These are phyloP conservation scores for Tulasnella sp. DNA, from an alignment of 768 basidiomycete genomes.

Conservation along the genomic window DNA sequence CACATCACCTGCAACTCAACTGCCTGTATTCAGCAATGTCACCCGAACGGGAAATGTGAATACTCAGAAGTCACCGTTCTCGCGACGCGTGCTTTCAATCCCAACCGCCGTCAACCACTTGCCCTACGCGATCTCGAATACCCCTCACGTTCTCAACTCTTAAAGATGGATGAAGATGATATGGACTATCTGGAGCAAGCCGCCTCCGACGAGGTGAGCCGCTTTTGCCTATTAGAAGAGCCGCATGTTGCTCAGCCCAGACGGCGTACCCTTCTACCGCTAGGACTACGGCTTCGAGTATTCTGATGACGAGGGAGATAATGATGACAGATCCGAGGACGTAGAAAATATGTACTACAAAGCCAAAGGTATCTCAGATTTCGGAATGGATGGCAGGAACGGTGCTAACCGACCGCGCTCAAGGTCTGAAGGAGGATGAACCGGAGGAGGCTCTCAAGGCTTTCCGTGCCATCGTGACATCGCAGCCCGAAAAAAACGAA, in stretches of 20 bases:
- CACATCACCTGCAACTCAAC: background rate
- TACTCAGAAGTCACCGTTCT: background rate
- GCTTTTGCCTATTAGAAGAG: conserved; percentile 18
- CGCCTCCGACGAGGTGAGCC: conserved; percentile 67
- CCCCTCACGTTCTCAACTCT: background rate
- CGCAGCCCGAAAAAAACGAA: conserved; percentile 88
- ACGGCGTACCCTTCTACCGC: conserved; percentile 18
- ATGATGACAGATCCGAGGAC: conserved; percentile 70
- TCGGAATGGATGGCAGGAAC: background rate
- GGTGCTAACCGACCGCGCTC: background rate
- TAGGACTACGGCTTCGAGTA: conserved; percentile 94
- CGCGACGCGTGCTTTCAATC: background rate
- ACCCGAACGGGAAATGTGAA: background rate
- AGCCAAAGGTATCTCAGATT: conserved; percentile 66
- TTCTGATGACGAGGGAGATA: conserved; percentile 75
- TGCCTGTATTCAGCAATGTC: background rate
- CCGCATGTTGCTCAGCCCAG: background rate
- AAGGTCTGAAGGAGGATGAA: conserved; percentile 90
- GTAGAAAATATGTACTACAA: conserved; percentile 98
- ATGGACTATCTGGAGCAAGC: conserved; percentile 85
- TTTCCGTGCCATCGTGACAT: conserved; percentile 78
- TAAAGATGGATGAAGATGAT: conserved; percentile 80
- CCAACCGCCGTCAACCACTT: background rate
- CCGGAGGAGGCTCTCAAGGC: conserved; percentile 87
- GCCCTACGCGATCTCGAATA: background rate